Evolutionary conservation across 371 early-diverging fungal genomes (phyloP).

Genomic region (Choanephora cucurbitarum): DNA sequence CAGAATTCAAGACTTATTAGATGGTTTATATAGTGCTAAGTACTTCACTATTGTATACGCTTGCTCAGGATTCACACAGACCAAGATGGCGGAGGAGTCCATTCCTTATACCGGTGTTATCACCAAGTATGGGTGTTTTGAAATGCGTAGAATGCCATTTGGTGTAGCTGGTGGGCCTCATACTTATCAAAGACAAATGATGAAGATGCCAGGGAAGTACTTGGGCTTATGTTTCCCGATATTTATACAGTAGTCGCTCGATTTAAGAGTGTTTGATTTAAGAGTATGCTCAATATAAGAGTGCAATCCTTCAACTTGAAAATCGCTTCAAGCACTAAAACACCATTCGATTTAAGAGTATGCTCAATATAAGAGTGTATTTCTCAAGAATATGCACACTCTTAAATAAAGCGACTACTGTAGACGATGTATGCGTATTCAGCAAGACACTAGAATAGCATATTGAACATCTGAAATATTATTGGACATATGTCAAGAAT

Average conservation of each 20-base stretch:
- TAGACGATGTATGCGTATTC: conserved; percentile 45
- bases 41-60: conserved; percentile 12
- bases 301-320: no score
- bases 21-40: conserved; percentile 16
- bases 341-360: no score
- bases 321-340: no score
- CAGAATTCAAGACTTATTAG: conserved; percentile 35
- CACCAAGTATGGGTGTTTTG: conserved; percentile 41
- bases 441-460: conserved; percentile 32
- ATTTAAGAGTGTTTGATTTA: no score
- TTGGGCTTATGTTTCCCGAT: conserved; percentile 23
- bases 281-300: no score
- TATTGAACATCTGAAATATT: conserved; percentile 31
- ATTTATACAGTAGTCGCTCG: no score
- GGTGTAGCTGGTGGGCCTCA: conserved; percentile 47
- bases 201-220: background rate
- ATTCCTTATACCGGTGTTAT: conserved; percentile 51
- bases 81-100: conserved; percentile 25
- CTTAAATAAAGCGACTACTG: no score
- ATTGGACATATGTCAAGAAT: conserved; percentile 28
- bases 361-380: no score
- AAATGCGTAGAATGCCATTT: conserved; percentile 56
- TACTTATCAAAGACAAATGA: conserved; percentile 31
- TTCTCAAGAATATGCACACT: no score
- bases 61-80: conserved; percentile 37